A percentile compares a stretch with the other conserved stretches of the same genome.
phyloP scores from a whole-genome alignment of 495 filamentous ascomycete species.

The Neurospora discreta region DNA sequence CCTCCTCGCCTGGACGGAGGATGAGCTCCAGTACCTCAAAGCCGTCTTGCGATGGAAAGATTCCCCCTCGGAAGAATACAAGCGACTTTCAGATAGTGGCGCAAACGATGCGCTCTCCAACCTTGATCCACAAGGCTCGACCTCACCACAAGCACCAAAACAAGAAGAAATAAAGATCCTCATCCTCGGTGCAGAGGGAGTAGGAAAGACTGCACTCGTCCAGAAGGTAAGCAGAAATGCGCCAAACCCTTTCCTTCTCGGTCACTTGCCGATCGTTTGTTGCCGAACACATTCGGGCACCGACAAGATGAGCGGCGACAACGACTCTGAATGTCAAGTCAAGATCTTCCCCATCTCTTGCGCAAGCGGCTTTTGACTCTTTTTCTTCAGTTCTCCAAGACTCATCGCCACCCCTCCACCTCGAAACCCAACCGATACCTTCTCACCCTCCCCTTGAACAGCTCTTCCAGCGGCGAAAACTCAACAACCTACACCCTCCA shows the following conservation, averaged over 20 bases:
- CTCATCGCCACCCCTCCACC: slow-evolving; percentile 4
- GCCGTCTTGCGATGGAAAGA: slow-evolving; percentile 33
- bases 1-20: slow-evolving; percentile 23
- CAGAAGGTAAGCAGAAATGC: slow-evolving; percentile 19
- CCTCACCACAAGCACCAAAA: not conserved
- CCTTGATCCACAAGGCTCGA: not conserved
- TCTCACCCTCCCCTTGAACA: slow-evolving; percentile 17
- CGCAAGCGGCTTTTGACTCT: not conserved
- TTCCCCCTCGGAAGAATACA: slow-evolving; percentile 2
- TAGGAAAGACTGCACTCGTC: slow-evolving; percentile 33
- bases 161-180: slow-evolving; percentile 28
- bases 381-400: not conserved
- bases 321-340: not conserved
- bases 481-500: slow-evolving; percentile 23
- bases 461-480: not conserved
- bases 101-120: not conserved
- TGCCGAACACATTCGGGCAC: not conserved
- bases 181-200: slow-evolving; percentile 28
- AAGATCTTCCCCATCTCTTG: not conserved
- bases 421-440: slow-evolving; percentile 24
- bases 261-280: not conserved
- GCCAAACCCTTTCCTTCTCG: not conserved
- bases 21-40: slow-evolving; percentile 32
- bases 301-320: not conserved
- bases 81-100: slow-evolving; percentile 1